These are phyloP conservation scores for Talaromyces amestolkiae DNA, from an alignment of 2,329 filamentous ascomycete species.

Conservation along the genomic window DNA sequence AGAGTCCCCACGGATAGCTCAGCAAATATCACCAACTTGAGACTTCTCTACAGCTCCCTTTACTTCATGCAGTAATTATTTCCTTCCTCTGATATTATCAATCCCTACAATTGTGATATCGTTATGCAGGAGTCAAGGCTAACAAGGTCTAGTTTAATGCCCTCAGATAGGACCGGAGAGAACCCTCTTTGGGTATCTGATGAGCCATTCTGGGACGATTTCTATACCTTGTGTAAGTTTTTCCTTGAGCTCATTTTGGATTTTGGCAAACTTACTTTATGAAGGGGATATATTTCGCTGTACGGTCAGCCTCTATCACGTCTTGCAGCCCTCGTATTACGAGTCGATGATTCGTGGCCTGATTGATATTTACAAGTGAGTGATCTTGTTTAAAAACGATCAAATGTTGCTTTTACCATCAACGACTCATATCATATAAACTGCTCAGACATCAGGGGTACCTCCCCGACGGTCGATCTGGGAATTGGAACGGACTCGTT, in stretches of 20 bases:
- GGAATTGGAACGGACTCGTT: conserved; percentile 60
- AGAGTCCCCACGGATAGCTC: conserved; percentile 35
- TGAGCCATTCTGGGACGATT: conserved; percentile 70
- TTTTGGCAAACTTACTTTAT: conserved; percentile 19
- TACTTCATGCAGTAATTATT: conserved; percentile 60
- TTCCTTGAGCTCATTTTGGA: conserved; percentile 13
- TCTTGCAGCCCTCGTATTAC: conserved; percentile 62
- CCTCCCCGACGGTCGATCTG: conserved; percentile 65
- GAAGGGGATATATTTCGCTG: conserved; percentile 64
- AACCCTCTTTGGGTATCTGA: conserved; percentile 63
- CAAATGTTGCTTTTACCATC: background rate
- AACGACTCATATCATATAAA: background rate
- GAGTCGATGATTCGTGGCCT: conserved; percentile 65
- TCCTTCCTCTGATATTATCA: background rate
- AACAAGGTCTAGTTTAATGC: conserved; percentile 48
- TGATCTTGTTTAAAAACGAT: background rate
- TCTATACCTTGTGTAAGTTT: conserved; percentile 56
- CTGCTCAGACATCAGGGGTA: conserved; percentile 49
- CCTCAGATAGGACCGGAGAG: conserved; percentile 68
- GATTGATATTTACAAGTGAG: conserved; percentile 65
- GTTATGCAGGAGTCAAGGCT: background rate
- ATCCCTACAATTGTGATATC: background rate
- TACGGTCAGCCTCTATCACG: conserved; percentile 63
- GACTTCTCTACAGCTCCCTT: conserved; percentile 32
- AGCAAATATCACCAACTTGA: conserved; percentile 31